phyloP scores from a whole-genome alignment of 345 rosid species.

The Brassica cretica region DNA sequence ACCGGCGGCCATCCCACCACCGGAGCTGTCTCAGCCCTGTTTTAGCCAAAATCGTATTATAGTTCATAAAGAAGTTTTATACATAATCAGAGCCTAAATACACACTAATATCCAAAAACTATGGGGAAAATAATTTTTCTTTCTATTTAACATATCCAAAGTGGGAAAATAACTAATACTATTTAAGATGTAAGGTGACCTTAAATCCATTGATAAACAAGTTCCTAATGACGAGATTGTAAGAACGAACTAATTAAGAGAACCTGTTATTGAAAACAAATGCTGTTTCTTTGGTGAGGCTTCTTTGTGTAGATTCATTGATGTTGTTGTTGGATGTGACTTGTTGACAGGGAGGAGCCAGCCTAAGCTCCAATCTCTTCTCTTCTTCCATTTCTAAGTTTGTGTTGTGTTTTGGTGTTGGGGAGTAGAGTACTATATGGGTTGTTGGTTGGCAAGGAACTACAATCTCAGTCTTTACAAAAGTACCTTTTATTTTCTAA shows the following conservation, averaged over 20 bases:
- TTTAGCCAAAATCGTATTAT: constrained; percentile 6
- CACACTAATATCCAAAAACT: background rate
- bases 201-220: background rate
- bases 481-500: constrained; percentile 16
- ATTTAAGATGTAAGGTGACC: background rate
- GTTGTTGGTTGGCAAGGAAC: constrained; percentile 34
- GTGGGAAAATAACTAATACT: background rate
- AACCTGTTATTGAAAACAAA: constrained; percentile 48
- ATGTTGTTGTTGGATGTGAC: constrained; percentile 37
- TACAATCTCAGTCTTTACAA: constrained; percentile 29
- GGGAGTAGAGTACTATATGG: constrained; percentile 29
- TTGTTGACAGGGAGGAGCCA: constrained; percentile 86
- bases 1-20: constrained; percentile 99
- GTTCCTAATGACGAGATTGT: background rate
- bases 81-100: background rate
- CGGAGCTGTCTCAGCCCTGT: constrained; percentile 79
- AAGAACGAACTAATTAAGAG: constrained; percentile 20
- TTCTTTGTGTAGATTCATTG: constrained; percentile 33
- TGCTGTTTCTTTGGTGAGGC: constrained; percentile 38
- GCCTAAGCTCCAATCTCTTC: constrained; percentile 85
- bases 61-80: background rate
- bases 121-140: background rate
- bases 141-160: background rate
- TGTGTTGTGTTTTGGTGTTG: constrained; percentile 28
- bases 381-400: constrained; percentile 52